phyloP scores from a whole-genome alignment of 345 rosid genomes.

The Arabidopsis thaliana region TAIR10.1 NC_003070.9:22653501-22654000 shows the following conservation, averaged over 20 bases:
- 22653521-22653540: not conserved
- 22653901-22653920: not conserved
- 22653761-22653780: not conserved
- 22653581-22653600: not conserved
- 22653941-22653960: not conserved
- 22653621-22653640: not conserved
- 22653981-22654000: not conserved
- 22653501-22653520: constrained; percentile 22
- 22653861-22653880: not conserved
- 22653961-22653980: not conserved
- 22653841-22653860: constrained; percentile 7
- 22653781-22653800: not conserved
- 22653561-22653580: constrained; percentile 18
- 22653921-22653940: not conserved
- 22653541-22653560: constrained; percentile 1
- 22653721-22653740: not conserved
- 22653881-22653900: not conserved
- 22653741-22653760: not conserved
- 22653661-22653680: not conserved
- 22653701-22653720: constrained; percentile 7
- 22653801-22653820: not conserved
- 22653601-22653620: too few species aligned
- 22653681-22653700: not conserved
- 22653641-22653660: not conserved
- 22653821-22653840: constrained; percentile 1